Evolutionary conservation across 2,329 filamentous ascomycete genomes (phyloP).

Genomic region (Paecilomyces dactylethromorphus): DNA sequence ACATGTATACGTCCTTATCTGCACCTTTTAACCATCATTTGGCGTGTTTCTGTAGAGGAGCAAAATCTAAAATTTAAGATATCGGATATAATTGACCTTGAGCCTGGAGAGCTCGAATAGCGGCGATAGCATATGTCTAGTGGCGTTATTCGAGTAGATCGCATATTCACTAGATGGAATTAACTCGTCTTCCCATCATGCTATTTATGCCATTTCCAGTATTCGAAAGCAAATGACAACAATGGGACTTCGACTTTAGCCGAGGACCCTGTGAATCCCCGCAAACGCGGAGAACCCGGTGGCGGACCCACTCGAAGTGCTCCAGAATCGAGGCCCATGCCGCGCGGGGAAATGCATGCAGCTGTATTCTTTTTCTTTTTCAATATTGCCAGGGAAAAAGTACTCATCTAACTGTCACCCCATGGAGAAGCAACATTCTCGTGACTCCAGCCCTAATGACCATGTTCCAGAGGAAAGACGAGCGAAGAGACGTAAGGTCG

Average conservation of each 20-base stretch:
- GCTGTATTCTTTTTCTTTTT: background rate
- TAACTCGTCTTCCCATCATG: no score
- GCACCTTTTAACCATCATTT: background rate
- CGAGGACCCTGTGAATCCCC: background rate
- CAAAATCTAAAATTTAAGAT: background rate
- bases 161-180: no score
- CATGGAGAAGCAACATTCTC: background rate
- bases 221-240: no score
- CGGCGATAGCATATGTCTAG: no score
- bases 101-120: no score
- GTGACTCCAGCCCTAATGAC: background rate
- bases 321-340: background rate
- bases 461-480: background rate
- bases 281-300: background rate
- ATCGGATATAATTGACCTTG: no score
- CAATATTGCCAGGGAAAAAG: background rate
- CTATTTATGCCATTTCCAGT: no score
- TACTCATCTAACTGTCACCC: background rate
- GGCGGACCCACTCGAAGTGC: background rate
- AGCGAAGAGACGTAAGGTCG: conserved; percentile 38
- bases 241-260: background rate
- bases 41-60: background rate
- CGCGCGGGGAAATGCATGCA: no score
- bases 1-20: background rate
- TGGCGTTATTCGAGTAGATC: no score